Percentiles rank a stretch among this genome's conserved stretches.
Evolutionary conservation across 2,329 filamentous ascomycete species (phyloP).

Genomic region (Rhytidhysteron rufulum): DNA sequence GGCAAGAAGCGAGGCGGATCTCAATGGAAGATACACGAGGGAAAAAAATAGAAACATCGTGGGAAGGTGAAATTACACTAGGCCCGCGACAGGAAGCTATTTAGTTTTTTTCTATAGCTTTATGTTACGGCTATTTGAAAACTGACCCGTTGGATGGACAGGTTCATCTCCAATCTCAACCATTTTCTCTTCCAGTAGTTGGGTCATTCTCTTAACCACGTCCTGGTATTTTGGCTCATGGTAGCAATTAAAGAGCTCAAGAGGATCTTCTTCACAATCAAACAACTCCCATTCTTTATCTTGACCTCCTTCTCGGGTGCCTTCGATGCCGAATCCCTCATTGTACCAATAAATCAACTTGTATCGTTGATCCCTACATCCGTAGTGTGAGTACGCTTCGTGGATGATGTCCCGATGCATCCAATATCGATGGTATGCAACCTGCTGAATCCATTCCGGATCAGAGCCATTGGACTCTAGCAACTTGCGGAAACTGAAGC

Average conservation of each 20-base stretch:
- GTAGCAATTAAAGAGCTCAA: constrained; percentile 46
- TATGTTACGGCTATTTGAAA: too few relatives aligned
- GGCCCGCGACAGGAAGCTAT: too few relatives aligned
- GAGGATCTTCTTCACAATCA: constrained; percentile 48
- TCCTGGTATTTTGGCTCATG: constrained; percentile 25
- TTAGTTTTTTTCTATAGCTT: too few relatives aligned
- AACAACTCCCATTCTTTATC: constrained; percentile 54
- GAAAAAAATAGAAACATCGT: too few relatives aligned
- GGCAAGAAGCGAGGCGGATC: too few relatives aligned
- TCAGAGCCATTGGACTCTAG: too few relatives aligned
- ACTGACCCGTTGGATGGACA: constrained; percentile 15
- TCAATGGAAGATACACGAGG: too few relatives aligned
- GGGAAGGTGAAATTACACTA: too few relatives aligned
- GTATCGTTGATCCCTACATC: constrained; percentile 49
- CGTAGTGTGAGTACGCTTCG: too few relatives aligned
- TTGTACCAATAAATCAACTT: constrained; percentile 58
- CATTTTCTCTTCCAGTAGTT: constrained; percentile 45
- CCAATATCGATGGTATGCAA: too few relatives aligned
- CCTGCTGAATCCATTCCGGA: too few relatives aligned
- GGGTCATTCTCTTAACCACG: constrained; percentile 31
- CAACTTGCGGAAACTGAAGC: constrained; percentile 41
- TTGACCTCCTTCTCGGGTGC: constrained; percentile 39
- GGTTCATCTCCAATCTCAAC: constrained; percentile 49
- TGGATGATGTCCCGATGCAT: too few relatives aligned
- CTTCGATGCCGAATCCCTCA: constrained; percentile 45